Percentiles rank a stretch among this genome's conserved stretches.
Conservation (phyloP, 495 filamentous ascomycete genomes). For the Beverwykella pulmonaria region DNA sequence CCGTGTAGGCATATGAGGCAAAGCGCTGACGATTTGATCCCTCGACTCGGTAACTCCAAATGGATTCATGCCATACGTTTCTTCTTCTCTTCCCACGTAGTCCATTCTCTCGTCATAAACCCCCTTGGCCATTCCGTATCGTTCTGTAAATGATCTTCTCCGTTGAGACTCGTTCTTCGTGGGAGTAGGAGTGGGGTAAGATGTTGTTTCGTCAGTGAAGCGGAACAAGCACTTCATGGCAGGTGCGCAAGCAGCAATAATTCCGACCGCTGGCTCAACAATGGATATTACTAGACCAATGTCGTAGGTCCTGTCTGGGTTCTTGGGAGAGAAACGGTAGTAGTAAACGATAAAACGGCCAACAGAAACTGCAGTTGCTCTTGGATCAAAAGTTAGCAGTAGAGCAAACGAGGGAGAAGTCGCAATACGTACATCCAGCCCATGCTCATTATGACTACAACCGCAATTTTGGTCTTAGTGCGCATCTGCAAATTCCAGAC, state of each 20-base stretch:
- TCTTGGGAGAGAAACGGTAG: conserved; percentile 31
- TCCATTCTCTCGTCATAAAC: not conserved
- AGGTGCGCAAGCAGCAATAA: conserved; percentile 39
- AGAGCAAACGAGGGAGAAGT: not conserved
- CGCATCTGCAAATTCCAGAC: conserved; percentile 53
- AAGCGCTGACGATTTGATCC: conserved; percentile 8
- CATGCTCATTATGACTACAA: conserved; percentile 49
- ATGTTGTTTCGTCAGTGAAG: conserved; percentile 11
- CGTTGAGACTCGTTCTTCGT: not conserved
- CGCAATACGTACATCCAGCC: conserved; percentile 37
- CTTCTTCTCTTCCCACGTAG: conserved; percentile 11
- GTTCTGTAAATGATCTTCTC: conserved; percentile 8
- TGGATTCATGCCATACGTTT: conserved; percentile 13
- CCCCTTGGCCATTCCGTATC: conserved; percentile 10
- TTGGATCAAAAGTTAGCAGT: conserved; percentile 2
- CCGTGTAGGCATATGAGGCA: not conserved
- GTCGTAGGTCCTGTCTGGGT: conserved; percentile 31
- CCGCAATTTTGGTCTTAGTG: conserved; percentile 49
- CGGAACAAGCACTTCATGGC: conserved; percentile 37
- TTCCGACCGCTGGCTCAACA: conserved; percentile 35
- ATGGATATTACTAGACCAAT: conserved; percentile 34
- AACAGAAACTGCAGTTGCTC: conserved; percentile 33
- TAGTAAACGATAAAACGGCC: conserved; percentile 40
- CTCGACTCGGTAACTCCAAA: conserved; percentile 17
- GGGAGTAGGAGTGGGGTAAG: not conserved